Evolutionary conservation across 345 rosid genomes (phyloP).

Genomic region (Diplotaxis tenuifolia): DNA sequence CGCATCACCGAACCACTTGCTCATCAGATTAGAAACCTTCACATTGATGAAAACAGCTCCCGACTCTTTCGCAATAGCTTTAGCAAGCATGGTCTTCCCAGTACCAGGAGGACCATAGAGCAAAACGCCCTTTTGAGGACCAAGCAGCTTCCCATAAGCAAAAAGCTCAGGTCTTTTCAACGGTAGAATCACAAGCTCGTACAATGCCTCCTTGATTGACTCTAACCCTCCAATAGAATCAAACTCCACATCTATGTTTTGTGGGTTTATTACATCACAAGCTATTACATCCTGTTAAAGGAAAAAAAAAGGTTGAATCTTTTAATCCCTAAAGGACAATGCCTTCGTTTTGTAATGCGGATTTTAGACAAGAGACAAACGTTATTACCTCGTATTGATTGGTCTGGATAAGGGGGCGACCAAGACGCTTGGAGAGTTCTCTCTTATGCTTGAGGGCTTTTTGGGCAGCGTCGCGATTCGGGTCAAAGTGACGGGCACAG

Average conservation of each 20-base stretch:
- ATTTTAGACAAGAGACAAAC: neutral
- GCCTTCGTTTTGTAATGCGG: neutral
- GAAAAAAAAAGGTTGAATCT: neutral
- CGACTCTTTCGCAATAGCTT: constrained; percentile 91
- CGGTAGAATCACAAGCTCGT: constrained; percentile 91
- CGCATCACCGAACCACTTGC: constrained; percentile 99
- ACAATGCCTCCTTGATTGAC: constrained; percentile 65
- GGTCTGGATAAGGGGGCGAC: constrained; percentile 83
- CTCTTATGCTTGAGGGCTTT: constrained; percentile 81
- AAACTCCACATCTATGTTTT: constrained; percentile 82
- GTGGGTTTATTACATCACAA: constrained; percentile 93
- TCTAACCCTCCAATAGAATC: constrained; percentile 89
- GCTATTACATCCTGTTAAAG: constrained; percentile 81
- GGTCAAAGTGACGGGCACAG: constrained; percentile 81
- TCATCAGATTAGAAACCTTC: constrained; percentile 83
- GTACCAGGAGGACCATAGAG: constrained; percentile 97
- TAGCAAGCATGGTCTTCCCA: constrained; percentile 98
- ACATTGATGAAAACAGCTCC: constrained; percentile 95
- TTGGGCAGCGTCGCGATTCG: constrained; percentile 83
- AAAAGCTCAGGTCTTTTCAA: constrained; percentile 81
- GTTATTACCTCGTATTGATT: constrained; percentile 73
- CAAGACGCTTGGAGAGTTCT: constrained; percentile 81
- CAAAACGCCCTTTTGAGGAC: constrained; percentile 92
- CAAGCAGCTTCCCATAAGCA: constrained; percentile 80
- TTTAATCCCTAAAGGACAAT: neutral